Percentiles rank a stretch among this genome's conserved stretches.
phyloP scores from a whole-genome alignment of 202 grass and related monocot species.

The Zoysia matrella region DNA sequence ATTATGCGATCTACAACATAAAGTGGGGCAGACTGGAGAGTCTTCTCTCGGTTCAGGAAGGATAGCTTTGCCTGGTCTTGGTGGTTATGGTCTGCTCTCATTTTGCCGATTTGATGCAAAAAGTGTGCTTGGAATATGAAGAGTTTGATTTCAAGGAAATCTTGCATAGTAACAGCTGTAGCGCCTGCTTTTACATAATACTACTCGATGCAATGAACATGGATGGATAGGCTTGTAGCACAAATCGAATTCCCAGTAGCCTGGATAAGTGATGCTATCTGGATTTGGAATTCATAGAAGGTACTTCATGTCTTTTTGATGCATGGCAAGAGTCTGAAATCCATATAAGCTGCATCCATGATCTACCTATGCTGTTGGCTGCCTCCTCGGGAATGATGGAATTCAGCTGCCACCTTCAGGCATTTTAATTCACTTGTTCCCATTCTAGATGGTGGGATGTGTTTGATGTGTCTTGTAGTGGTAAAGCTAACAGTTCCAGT shows the following conservation, averaged over 20 bases:
- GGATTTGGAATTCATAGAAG: conserved; percentile 10
- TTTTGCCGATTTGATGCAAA: conserved; percentile 11
- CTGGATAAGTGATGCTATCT: conserved; percentile 20
- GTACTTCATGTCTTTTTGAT: conserved; percentile 9
- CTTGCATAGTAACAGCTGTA: too few relatives aligned
- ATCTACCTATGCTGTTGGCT: conserved; percentile 14
- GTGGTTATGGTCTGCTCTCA: conserved; percentile 28
- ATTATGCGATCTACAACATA: conserved; percentile 14
- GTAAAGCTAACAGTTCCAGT: too few relatives aligned
- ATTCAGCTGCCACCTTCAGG: background rate
- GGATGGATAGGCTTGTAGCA: conserved; percentile 27
- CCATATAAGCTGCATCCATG: conserved; percentile 25
- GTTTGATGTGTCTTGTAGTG: too few relatives aligned
- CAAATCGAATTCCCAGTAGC: background rate
- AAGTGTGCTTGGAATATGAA: conserved; percentile 1
- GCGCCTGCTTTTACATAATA: conserved; percentile 13
- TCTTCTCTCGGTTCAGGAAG: conserved; percentile 40
- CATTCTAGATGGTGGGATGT: conserved; percentile 5
- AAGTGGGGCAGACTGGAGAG: background rate
- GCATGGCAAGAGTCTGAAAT: conserved; percentile 17
- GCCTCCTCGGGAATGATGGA: background rate
- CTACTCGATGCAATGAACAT: background rate
- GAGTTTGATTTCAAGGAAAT: conserved; percentile 25
- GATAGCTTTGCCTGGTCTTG: too few relatives aligned
- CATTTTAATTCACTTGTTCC: background rate